Evolutionary conservation across 169 alveolate species (phyloP).

Genomic region (Cryptosporidium muris): DNA sequence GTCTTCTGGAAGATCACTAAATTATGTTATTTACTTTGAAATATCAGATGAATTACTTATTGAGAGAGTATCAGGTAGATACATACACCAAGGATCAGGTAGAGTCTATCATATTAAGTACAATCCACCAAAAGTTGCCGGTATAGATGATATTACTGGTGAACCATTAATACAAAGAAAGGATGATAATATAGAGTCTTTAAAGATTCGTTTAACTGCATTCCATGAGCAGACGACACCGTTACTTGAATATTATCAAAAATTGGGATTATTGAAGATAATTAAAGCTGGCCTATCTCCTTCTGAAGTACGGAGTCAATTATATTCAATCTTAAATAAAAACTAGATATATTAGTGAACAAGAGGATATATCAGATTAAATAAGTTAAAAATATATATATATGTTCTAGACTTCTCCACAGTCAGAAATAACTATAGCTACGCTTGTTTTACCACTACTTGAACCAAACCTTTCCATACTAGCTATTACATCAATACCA

Average conservation of each 20-base stretch:
- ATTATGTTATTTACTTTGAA: constrained; percentile 87
- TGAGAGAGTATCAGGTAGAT: constrained; percentile 91
- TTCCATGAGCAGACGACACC: constrained; percentile 82
- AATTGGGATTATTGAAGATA: constrained; percentile 76
- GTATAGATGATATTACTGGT: constrained; percentile 91
- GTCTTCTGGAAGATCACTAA: constrained; percentile 74
- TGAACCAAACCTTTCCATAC: constrained; percentile 91
- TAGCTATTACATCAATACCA: constrained; percentile 91
- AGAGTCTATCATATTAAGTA: constrained; percentile 90
- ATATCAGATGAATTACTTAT: constrained; percentile 87
- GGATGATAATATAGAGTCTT: constrained; percentile 85
- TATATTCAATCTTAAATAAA: no score
- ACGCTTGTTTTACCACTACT: constrained; percentile 87
- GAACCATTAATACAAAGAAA: constrained; percentile 83
- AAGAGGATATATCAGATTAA: not conserved
- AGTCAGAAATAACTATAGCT: constrained; percentile 89
- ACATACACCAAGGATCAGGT: constrained; percentile 92
- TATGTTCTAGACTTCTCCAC: constrained; percentile 83
- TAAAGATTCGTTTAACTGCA: constrained; percentile 78
- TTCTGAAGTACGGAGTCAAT: constrained; percentile 61
- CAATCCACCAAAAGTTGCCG: constrained; percentile 90
- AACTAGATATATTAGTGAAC: no score
- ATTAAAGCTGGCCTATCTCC: constrained; percentile 80
- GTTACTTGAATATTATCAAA: constrained; percentile 79
- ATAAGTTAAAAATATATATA: not conserved